Evolutionary conservation across 2,329 filamentous ascomycete genomes (phyloP), one percentile per base, ranked within the genome.

Genomic region (Sarocladium brachiariae): DNA sequence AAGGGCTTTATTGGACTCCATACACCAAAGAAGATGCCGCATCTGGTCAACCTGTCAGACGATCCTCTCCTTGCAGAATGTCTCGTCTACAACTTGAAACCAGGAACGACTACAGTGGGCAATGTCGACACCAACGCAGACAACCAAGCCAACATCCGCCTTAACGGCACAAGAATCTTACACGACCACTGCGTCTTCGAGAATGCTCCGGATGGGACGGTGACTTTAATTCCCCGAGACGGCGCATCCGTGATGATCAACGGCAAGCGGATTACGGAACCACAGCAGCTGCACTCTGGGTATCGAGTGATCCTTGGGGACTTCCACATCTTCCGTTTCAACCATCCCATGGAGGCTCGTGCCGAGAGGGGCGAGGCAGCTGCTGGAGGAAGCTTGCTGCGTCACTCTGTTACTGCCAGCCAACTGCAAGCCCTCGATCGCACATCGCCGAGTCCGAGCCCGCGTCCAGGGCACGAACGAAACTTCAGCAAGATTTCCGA

Each of bases 171-270:
- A 10, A 88, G 92, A 61, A 97, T 99, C 55, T 73, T 97, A 41
- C 83, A 89, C 54, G 86, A 96, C 49, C 93, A 99, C 67, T 99
- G 93, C 67, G 85, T 80, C 0, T 96, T 99, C 62, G 92, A 99
- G 57, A 96, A 99, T 61, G 70, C 68, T 23, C 72, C 86, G 3
- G 92, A 99, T 60, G 93, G 92, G 50, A 83, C 87, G 2, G 93
- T 99, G n/a, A 96, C 89, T 0, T 75, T 99, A 18, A 80, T 95
- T 27, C 93, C 93, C 0, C 85, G 80, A 54, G 89, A 95, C 59
- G 89, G 89, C n/a, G 93, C 93, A 1, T 89, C 91, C 10, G 89
- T 99, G 52, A 99, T 99, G 93, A 89, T 99, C 49, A 99, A 99
- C 61, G 93, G 93, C 52, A 81, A 92, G 56, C 86, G 91, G 16